Conservation (phyloP, 139 green algal species). For the Pleodorina starrii region DNA sequence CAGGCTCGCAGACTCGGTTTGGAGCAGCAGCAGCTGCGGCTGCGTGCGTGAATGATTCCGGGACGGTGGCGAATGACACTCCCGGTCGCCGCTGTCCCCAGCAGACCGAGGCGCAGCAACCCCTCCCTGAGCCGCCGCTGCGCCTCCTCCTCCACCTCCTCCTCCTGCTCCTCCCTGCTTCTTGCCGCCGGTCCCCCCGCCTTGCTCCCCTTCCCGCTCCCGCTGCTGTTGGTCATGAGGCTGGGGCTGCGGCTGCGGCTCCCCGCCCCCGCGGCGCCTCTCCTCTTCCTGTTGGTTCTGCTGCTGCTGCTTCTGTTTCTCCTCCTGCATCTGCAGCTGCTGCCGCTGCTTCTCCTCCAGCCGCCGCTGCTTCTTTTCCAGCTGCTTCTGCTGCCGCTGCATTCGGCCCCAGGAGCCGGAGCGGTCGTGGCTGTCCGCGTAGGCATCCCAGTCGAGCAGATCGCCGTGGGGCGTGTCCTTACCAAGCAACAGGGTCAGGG, state of each 20-base stretch:
- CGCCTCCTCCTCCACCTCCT: too few species aligned
- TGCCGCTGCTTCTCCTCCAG: background rate
- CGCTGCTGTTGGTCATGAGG: background rate
- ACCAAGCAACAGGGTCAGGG: conserved; percentile 68
- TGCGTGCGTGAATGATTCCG: too few species aligned
- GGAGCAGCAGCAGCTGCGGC: too few species aligned
- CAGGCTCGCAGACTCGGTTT: background rate
- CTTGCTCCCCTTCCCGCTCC: background rate
- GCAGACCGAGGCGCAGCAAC: too few species aligned
- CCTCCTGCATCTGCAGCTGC: background rate
- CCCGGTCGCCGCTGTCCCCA: too few species aligned
- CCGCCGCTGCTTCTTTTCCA: background rate
- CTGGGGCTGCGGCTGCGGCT: background rate
- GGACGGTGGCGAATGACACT: too few species aligned
- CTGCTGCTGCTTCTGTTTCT: background rate
- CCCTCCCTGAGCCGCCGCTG: background rate
- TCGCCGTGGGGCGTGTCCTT: conserved; percentile 79
- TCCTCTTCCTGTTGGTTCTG: background rate
- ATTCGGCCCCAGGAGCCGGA: conserved; percentile 7
- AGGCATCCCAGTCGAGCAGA: background rate
- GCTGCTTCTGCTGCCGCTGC: background rate
- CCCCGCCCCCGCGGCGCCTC: background rate
- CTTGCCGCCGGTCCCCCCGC: background rate
- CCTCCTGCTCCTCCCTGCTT: background rate
- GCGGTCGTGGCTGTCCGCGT: background rate